Base-by-base conservation (phyloP, 1,139 yeast species). In the Pichia sp. region DNA sequence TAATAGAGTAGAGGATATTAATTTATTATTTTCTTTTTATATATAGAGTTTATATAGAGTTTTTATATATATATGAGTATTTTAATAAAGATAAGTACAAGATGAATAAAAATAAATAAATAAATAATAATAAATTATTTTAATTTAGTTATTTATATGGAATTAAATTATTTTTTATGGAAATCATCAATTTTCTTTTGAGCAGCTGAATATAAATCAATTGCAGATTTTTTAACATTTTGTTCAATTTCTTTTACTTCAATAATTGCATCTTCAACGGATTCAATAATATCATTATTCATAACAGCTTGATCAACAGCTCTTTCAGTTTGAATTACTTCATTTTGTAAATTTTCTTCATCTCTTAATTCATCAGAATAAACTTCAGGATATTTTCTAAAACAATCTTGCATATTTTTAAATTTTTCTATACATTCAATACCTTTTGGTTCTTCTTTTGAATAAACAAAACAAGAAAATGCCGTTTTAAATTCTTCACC, bases 401-500 rank as follows among this genome's bases (percentile, higher is more conserved):
- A 94, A 70, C 99, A 94, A 53, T 78, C 76, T 72, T 95, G 96
- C 99, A 92, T 92, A 57, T 72, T 78, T 60, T 83, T 80, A 68
- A 92, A 89, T 67, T 87, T 87, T 60, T 87, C 92, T 56, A 92
- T 82, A 70, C 99, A 92, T 63, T 94, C 97, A 51, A 87, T 82
- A 46, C 98, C 98, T 71, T 92, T 92, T 60, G 97, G 97, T 62
- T 92, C 99, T 47, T 86, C 83, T 62, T 84, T 89, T 11, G 97
- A 89, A 71, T 85, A 90, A 34, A 94, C 92, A 61, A 94, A 94
- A 66, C 99, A 94, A 9, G 96, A 76, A 64, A 94, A 94, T 0
- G 98, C 97, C 47, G 79, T 92, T 71, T 92, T 90, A 73, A 90
- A 92, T 68, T 92, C 97, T 63, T 87, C 96, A 47, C 98, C 98